These are phyloP conservation scores for Eutrema heterophyllum DNA, from an alignment of 345 rosid genomes.

Conservation along the genomic window DNA sequence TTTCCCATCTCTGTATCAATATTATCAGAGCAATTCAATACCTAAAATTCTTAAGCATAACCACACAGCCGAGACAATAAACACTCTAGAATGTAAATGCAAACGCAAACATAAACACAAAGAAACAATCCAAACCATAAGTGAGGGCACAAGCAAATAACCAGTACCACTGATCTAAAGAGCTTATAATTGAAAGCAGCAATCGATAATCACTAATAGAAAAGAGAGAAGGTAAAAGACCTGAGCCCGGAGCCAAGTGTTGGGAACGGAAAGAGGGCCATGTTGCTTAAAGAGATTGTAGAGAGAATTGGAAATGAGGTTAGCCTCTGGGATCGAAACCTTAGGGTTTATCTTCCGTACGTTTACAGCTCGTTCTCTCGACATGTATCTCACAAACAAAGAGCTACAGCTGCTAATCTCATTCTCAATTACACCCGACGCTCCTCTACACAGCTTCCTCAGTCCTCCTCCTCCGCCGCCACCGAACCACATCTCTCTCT, in stretches of 20 bases:
- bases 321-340: constrained; percentile 82
- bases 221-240: constrained; percentile 31
- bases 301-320: constrained; percentile 59
- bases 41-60: not conserved
- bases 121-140: not conserved
- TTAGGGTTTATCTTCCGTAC: constrained; percentile 92
- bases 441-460: constrained; percentile 14
- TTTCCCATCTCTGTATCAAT: not conserved
- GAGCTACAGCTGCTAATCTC: constrained; percentile 6
- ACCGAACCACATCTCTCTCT: constrained; percentile 30
- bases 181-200: not conserved
- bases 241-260: constrained; percentile 77
- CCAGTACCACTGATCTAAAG: not conserved
- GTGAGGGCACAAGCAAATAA: not conserved
- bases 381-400: constrained; percentile 55
- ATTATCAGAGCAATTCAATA: not conserved
- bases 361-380: constrained; percentile 65
- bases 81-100: no score
- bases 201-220: not conserved
- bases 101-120: not conserved
- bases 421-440: not conserved
- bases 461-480: constrained; percentile 32
- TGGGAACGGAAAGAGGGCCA: constrained; percentile 76
- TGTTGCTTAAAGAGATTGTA: constrained; percentile 55
- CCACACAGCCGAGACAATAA: no score